Percentiles rank a stretch among this genome's conserved stretches.
phyloP scores from a whole-genome alignment of 768 basidiomycete genomes.

The Naematelia aurantialba region DNA sequence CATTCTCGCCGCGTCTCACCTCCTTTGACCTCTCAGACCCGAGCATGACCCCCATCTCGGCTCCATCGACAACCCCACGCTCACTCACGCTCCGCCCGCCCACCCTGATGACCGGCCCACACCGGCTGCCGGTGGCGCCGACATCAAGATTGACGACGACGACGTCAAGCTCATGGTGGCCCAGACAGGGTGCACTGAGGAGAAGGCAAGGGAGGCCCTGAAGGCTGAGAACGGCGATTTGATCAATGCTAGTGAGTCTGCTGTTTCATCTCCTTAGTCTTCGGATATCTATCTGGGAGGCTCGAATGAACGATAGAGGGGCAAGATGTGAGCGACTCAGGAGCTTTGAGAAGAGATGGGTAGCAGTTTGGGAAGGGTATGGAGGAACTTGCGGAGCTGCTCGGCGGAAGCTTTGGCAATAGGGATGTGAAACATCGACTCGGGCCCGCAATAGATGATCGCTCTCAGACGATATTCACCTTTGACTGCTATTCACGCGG shows the following conservation, averaged over 20 bases:
- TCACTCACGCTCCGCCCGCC: neutral
- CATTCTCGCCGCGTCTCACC: too few relatives aligned
- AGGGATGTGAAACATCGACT: too few relatives aligned
- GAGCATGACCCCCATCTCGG: neutral
- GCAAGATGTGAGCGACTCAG: too few relatives aligned
- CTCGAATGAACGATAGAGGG: too few relatives aligned
- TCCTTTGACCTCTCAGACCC: neutral
- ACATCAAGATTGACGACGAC: conserved; percentile 66
- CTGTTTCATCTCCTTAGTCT: neutral
- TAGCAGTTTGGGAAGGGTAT: too few relatives aligned
- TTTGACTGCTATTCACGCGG: neutral
- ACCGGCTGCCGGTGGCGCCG: conserved; percentile 12
- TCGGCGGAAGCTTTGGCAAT: too few relatives aligned
- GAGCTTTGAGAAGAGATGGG: too few relatives aligned
- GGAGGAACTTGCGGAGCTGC: too few relatives aligned
- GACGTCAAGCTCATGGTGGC: conserved; percentile 93
- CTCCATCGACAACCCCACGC: neutral
- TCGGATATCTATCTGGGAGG: too few relatives aligned
- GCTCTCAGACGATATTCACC: neutral
- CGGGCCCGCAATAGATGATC: too few relatives aligned
- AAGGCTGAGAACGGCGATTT: conserved; percentile 90
- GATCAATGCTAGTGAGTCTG: conserved; percentile 89
- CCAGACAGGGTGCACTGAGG: conserved; percentile 81
- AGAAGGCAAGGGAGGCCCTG: conserved; percentile 83
- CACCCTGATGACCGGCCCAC: neutral